Evolutionary conservation across 352 stramenopile genomes (phyloP).

Genomic region (Phytophthora colocasiae): DNA sequence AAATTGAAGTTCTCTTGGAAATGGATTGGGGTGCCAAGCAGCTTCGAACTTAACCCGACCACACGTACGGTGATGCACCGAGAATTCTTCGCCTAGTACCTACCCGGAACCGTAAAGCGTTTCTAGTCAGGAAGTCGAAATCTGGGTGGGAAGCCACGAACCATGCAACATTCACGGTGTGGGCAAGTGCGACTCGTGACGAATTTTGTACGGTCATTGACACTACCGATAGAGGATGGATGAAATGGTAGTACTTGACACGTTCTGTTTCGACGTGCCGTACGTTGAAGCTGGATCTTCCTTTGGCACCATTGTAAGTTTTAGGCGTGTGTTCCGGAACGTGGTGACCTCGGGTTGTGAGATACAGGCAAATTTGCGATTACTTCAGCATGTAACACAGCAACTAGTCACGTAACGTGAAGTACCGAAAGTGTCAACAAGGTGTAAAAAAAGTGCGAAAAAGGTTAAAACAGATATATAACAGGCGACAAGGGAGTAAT

Average conservation of each 20-base stretch:
- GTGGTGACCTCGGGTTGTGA: background rate
- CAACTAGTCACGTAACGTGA: too few relatives aligned
- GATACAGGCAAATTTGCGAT: too few relatives aligned
- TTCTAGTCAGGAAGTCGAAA: background rate
- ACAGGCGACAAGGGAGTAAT: too few relatives aligned
- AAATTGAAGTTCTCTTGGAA: slow-evolving; percentile 1
- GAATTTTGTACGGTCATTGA: too few relatives aligned
- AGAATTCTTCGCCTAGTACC: background rate
- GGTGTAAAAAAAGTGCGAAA: too few relatives aligned
- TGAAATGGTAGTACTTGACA: background rate
- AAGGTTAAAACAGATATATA: too few relatives aligned
- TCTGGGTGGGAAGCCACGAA: slow-evolving; percentile 2
- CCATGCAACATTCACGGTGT: background rate
- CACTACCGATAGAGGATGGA: background rate
- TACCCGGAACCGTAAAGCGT: background rate
- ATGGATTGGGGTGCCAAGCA: slow-evolving; percentile 2
- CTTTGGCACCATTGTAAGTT: background rate
- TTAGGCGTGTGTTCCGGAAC: background rate
- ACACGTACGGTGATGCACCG: background rate
- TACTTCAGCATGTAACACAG: too few relatives aligned
- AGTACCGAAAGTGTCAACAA: too few relatives aligned
- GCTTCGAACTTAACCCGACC: background rate
- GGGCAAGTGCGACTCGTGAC: background rate
- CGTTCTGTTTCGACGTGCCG: background rate
- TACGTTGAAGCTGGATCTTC: background rate